Percentiles rank a stretch among this genome's conserved stretches.
Evolutionary conservation across 106 monocot genomes (phyloP).

Genomic region (Allium sativum): DNA sequence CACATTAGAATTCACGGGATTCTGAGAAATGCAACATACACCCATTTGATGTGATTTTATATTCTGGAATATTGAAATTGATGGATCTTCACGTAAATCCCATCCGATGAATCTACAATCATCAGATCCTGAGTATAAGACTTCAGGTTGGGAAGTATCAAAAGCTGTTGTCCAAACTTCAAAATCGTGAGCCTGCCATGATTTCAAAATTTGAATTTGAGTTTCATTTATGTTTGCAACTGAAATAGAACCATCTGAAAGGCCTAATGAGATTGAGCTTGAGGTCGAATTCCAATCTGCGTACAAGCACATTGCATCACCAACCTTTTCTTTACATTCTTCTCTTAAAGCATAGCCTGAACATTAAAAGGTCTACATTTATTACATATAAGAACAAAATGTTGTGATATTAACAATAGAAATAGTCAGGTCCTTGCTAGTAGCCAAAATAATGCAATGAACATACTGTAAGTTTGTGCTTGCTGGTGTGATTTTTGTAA

Average conservation of each 20-base stretch:
- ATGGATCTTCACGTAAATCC: conserved; percentile 59
- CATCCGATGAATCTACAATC: conserved; percentile 79
- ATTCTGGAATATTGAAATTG: conserved; percentile 47
- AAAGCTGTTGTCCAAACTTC: conserved; percentile 72
- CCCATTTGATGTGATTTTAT: conserved; percentile 88
- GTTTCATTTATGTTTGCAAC: conserved; percentile 34
- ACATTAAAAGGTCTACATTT: too few species aligned
- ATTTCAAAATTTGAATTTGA: conserved; percentile 31
- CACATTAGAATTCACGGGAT: conserved; percentile 27
- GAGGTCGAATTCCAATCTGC: conserved; percentile 56
- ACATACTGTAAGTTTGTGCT: conserved; percentile 5
- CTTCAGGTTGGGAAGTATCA: conserved; percentile 36
- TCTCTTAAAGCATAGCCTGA: conserved; percentile 40
- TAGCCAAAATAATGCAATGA: neutral
- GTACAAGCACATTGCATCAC: conserved; percentile 77
- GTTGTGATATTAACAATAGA: too few species aligned
- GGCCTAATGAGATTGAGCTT: conserved; percentile 38
- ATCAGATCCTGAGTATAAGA: conserved; percentile 81
- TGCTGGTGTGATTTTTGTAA: conserved; percentile 11
- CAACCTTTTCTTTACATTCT: conserved; percentile 32
- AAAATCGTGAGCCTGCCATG: conserved; percentile 68
- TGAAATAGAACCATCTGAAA: conserved; percentile 75
- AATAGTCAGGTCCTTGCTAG: too few species aligned
- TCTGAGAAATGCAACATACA: conserved; percentile 71
- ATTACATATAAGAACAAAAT: too few species aligned